Evolutionary conservation across 139 green algal species (phyloP), one percentile per base, ranked within the genome.

Genomic region (Penium margaritaceum): DNA sequence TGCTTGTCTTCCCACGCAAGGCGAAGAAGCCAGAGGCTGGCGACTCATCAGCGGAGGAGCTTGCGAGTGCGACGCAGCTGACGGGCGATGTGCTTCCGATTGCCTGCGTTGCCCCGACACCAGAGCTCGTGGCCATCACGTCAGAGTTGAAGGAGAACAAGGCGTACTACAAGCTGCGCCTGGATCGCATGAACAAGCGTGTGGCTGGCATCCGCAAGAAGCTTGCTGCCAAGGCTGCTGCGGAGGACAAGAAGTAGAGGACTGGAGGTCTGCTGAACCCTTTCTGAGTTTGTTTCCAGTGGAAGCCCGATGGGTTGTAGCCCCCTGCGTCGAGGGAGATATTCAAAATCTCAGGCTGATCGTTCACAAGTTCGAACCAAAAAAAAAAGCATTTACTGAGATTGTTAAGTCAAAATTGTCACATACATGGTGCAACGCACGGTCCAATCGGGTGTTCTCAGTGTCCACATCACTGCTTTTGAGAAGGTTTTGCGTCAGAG

Each of bases 1-100:
- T 99, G 75, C 85, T 98, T 14, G 74, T 99, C 19, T 97, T 99
- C 92, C 95, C 95, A 12, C 86, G 85, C 63, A 70, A 74, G 15
- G 82, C 85, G 53, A 93, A 93, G 82, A 96, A 96, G 89, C 89
- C 91, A 95, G 91, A 76, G 68, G 82, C 88, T 38, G 90, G 90
- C 73, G 92, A 97, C 74, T 83, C 87, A 2, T 71, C 83, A 17
- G 78, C 84, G 38, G 88, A 89, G 71, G 89, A 94, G 75, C 77
- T 87, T 43, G 70, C 77, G n/a, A 86, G 84, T 30, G 91, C 84
- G 0, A 62, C 54, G 34, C 89, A 94, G 83, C 46, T 81, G 63
- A 80, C 78, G 67, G 87, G 87, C 64, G 34, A 37, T 21, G n/a
- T 95, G 33, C 63, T 95, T 87, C 89, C 89, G 2, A 73, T 90